phyloP scores from a whole-genome alignment of 2,329 filamentous ascomycete species.

The Fusarium avenaceum region DNA sequence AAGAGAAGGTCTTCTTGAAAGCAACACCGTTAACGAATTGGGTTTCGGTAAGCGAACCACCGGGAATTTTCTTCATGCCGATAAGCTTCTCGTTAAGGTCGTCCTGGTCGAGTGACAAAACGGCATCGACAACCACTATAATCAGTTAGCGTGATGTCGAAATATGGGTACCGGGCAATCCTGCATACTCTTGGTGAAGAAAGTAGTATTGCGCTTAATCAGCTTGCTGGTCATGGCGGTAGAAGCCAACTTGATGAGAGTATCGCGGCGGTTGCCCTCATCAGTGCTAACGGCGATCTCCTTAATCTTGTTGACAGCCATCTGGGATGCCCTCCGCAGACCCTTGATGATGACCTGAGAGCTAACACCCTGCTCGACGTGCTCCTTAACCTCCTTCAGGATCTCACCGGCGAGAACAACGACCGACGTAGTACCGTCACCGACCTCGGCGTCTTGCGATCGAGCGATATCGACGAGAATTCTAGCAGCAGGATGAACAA shows the following conservation, averaged over 20 bases:
- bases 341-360: constrained; percentile 98
- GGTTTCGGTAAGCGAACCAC: constrained; percentile 94
- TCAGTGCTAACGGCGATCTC: constrained; percentile 92
- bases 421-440: constrained; percentile 97
- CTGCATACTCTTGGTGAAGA: constrained; percentile 93
- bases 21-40: constrained; percentile 98
- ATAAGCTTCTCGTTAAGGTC: constrained; percentile 98
- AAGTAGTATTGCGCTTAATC: constrained; percentile 95
- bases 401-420: constrained; percentile 98
- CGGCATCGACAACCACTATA: constrained; percentile 95
- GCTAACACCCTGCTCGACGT: constrained; percentile 96
- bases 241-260: constrained; percentile 86
- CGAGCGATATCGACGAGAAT: constrained; percentile 98
- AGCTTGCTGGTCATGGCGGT: constrained; percentile 99
- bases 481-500: constrained; percentile 95
- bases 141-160: constrained; percentile 48
- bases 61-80: constrained; percentile 97
- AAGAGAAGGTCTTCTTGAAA: constrained; percentile 99
- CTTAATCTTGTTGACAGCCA: constrained; percentile 99
- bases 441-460: constrained; percentile 99
- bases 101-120: constrained; percentile 94
- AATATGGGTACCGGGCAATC: not conserved
- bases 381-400: constrained; percentile 94
- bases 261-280: constrained; percentile 87
- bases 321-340: constrained; percentile 84